Base-by-base conservation (phyloP, 1,139 yeast species). In the Taphrina wiesneri region DNA sequence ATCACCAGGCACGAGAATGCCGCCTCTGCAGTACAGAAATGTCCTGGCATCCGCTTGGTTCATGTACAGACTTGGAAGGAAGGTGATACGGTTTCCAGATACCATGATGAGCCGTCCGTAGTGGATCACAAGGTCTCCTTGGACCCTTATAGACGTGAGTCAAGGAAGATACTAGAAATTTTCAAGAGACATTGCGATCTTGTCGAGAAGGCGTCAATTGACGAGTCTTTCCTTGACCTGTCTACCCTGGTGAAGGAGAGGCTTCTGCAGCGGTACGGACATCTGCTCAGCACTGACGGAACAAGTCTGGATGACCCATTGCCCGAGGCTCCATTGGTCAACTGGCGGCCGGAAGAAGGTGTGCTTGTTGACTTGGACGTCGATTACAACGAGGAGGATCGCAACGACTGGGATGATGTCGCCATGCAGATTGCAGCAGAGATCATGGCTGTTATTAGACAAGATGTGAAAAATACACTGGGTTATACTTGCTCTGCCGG, bases 401-500 rank as follows among this genome's bases (percentile, higher is more conserved):
- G 9, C 70, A 73, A 73, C 1, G 97, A 91, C 74, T 92, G 98
- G 97, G 96, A 92, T 73, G 97, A 93, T 74, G 76, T 91, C 0
- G 77, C 87, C 15, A 80, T 86, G 30, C 72, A 88, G 23, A 73
- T 91, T 0, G 98, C 89, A 0, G 86, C 96, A 0, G 79, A 80
- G 21, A 72, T 86, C 0, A 81, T 88, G 1, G 76, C 75, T 56
- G 80, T 83, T 0, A 76, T 90, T 2, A 78, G 99, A 47, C 70
- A 75, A 17, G 75, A 78, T 23, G 82, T 93, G 2, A 80, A 78
- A 69, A 74, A 78, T 0, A 81, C 81, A 43, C 78, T 92, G 57
- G 87, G 89, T 0, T 93, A 90, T 73, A 90, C 96, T 0, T 90
- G 98, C 0, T 90, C 97, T 0, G 95, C 96, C 21, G 99, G 99